Percentiles rank a stretch among this genome's conserved stretches.
Conservation (phyloP, 164 flowering plant species). For the Amborella trichopoda region DNA sequence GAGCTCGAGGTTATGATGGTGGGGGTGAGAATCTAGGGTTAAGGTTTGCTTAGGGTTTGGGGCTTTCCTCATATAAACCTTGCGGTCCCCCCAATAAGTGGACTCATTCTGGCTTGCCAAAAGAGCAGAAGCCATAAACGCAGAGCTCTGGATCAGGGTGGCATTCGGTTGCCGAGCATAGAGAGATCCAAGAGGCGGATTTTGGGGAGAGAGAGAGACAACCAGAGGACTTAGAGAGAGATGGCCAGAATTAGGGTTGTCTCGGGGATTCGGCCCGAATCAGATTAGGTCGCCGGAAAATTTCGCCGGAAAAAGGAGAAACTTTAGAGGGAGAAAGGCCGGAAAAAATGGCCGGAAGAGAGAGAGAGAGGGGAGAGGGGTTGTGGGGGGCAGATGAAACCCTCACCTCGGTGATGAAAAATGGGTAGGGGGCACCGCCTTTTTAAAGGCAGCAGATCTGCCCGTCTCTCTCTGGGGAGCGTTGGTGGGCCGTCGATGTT, state of each 20-base stretch:
- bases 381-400: constrained; percentile 13
- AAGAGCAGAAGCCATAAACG: constrained; percentile 28
- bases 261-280: constrained; percentile 1
- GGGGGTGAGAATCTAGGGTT: not conserved
- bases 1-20: not conserved
- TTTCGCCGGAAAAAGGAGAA: not conserved
- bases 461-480: constrained; percentile 4
- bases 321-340: not conserved
- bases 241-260: constrained; percentile 3
- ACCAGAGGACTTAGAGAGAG: not conserved
- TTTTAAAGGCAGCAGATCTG: constrained; percentile 25
- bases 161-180: too few relatives aligned
- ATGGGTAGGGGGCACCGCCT: constrained; percentile 8
- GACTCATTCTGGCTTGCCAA: constrained; percentile 23
- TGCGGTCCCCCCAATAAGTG: constrained; percentile 22
- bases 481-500: constrained; percentile 2
- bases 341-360: not conserved
- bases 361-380: not conserved
- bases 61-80: constrained; percentile 31
- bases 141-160: not conserved
- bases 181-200: too few relatives aligned
- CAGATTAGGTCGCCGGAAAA: not conserved
- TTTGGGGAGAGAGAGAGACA: not conserved
- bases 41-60: constrained; percentile 14
- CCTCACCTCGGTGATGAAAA: constrained; percentile 16